Conservation (phyloP, 169 alveolate species). For the Babesia gibsoni region DNA sequence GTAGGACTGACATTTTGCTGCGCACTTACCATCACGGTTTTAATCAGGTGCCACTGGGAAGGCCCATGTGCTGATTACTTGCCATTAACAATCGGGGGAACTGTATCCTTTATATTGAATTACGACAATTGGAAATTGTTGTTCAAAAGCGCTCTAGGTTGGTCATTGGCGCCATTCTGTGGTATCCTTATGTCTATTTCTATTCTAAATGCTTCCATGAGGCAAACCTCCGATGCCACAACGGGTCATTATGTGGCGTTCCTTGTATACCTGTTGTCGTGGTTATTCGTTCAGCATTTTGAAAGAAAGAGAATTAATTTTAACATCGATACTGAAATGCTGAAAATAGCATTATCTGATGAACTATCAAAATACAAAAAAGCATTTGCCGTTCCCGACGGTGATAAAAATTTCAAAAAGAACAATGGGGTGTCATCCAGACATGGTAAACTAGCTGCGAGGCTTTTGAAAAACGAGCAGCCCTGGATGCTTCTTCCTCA, state of each 20-base stretch:
- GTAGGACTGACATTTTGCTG: neutral
- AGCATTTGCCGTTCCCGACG: too few relatives aligned
- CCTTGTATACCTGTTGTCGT: too few relatives aligned
- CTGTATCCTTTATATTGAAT: neutral
- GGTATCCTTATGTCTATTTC: neutral
- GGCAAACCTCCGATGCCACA: neutral
- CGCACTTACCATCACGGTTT: neutral
- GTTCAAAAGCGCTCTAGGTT: neutral
- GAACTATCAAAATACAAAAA: too few relatives aligned
- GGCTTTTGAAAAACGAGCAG: conserved; percentile 6
- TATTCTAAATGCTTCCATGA: neutral
- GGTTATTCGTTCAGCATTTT: too few relatives aligned
- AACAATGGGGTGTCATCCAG: too few relatives aligned
- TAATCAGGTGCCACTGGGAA: neutral
- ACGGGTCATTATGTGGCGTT: neutral
- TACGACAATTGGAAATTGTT: neutral
- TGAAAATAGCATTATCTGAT: neutral
- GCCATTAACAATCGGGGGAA: neutral
- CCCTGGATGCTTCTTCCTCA: conserved; percentile 7
- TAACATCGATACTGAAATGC: neutral
- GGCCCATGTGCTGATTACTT: neutral
- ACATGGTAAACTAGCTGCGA: too few relatives aligned
- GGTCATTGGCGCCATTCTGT: conserved; percentile 21
- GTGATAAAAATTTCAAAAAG: too few relatives aligned
- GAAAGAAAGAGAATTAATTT: too few relatives aligned